phyloP scores from a whole-genome alignment of 2,329 filamentous ascomycete species.

The Colletotrichum sojae region DNA sequence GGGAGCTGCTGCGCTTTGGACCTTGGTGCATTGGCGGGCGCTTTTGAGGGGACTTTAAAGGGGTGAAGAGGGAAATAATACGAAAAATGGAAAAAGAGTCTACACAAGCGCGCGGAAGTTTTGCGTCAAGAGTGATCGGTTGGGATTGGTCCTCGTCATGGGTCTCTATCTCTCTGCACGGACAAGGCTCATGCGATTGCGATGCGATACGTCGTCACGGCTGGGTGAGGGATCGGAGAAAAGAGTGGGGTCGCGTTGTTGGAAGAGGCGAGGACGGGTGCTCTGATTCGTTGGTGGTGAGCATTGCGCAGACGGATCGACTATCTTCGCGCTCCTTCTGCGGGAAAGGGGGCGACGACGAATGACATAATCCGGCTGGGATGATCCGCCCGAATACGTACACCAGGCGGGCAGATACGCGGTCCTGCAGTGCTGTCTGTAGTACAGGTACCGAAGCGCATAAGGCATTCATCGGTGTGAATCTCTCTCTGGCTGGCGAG shows the following conservation, averaged over 20 bases:
- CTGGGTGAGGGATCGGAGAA: not conserved
- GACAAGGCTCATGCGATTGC: conserved; percentile 22
- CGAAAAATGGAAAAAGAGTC: not conserved
- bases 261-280: conserved; percentile 5
- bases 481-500: not conserved
- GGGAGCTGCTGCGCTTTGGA: conserved; percentile 6
- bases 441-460: not conserved
- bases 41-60: not conserved
- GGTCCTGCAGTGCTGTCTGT: no score
- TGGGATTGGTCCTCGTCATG: no score
- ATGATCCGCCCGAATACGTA: not conserved
- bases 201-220: conserved; percentile 2
- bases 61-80: not conserved
- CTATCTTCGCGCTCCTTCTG: conserved; percentile 16
- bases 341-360: conserved; percentile 8
- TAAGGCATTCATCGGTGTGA: conserved; percentile 9
- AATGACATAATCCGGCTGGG: conserved; percentile 32
- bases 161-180: not conserved
- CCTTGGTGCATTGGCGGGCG: not conserved
- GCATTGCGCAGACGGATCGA: conserved; percentile 25
- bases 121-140: not conserved
- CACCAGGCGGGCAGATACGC: no score
- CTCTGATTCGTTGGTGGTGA: conserved; percentile 10
- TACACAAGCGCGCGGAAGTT: conserved; percentile 6
- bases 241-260: conserved; percentile 4